phyloP scores from a whole-genome alignment of 2,329 filamentous ascomycete genomes.

The Leptographium lundbergii region DNA sequence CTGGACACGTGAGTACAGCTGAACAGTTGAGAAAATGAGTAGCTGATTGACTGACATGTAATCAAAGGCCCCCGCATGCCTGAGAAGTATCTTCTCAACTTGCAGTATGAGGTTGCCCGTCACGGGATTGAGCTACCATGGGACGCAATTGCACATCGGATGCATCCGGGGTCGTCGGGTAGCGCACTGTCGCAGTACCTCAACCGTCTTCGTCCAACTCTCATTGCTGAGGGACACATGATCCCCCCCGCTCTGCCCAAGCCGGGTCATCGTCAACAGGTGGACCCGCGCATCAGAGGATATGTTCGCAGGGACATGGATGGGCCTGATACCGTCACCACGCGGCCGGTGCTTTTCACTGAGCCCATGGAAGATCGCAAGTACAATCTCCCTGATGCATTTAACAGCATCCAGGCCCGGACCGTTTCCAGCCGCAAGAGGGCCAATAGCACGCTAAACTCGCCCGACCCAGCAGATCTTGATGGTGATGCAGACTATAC shows the following conservation, averaged over 20 bases:
- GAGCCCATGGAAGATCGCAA: slow-evolving; percentile 21
- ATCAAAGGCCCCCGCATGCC: slow-evolving; percentile 29
- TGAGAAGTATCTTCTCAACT: slow-evolving; percentile 29
- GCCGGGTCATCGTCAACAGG: slow-evolving; percentile 8
- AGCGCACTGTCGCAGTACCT: slow-evolving; percentile 26
- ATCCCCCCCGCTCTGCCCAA: slow-evolving; percentile 25
- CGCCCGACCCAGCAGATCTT: slow-evolving; percentile 7
- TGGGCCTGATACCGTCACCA: slow-evolving; percentile 13
- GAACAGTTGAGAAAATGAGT: not conserved
- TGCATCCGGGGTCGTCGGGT: slow-evolving; percentile 27
- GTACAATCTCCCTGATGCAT: slow-evolving; percentile 18
- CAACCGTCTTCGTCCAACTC: slow-evolving; percentile 19
- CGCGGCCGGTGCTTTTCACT: slow-evolving; percentile 19
- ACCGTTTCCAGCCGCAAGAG: not conserved
- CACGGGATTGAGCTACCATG: slow-evolving; percentile 24
- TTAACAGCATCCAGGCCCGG: not conserved
- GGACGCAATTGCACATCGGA: slow-evolving; percentile 26
- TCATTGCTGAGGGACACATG: slow-evolving; percentile 27
- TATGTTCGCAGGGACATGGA: slow-evolving; percentile 18
- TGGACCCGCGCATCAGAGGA: slow-evolving; percentile 20
- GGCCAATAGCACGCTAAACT: not conserved
- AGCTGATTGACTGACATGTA: not conserved
- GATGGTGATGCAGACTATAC: slow-evolving; percentile 9
- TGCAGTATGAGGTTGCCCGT: slow-evolving; percentile 26
- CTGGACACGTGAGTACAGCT: slow-evolving; percentile 28